Evolutionary conservation across 1,284 basidiomycete genomes (phyloP).

Genomic region (Ustilago trichophora): DNA sequence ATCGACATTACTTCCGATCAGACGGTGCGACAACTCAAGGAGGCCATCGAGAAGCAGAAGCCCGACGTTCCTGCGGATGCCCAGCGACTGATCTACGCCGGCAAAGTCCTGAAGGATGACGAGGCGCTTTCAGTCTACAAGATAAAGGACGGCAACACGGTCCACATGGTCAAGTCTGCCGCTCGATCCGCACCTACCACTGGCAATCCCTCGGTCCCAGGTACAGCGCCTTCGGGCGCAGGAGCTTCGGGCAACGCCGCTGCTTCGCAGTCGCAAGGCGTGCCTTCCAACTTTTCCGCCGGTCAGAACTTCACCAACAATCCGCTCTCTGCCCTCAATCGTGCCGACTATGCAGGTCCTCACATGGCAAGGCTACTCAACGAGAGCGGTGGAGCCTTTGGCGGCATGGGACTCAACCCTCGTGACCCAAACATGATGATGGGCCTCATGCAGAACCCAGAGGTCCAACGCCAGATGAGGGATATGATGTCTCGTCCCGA

Average conservation of each 20-base stretch:
- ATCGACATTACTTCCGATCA: slow-evolving; percentile 49
- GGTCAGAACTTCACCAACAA: slow-evolving; percentile 64
- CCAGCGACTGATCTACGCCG: slow-evolving; percentile 63
- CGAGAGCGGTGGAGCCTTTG: slow-evolving; percentile 56
- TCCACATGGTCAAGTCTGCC: slow-evolving; percentile 64
- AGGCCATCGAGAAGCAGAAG: slow-evolving; percentile 55
- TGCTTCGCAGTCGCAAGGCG: slow-evolving; percentile 53
- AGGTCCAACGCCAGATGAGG: slow-evolving; percentile 61
- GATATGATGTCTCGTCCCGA: slow-evolving; percentile 60
- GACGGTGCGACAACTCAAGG: slow-evolving; percentile 61
- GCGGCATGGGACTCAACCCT: slow-evolving; percentile 61
- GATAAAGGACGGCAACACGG: slow-evolving; percentile 59
- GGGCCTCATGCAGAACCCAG: slow-evolving; percentile 60
- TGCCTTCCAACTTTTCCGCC: slow-evolving; percentile 61
- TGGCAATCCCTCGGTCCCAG: slow-evolving; percentile 42
- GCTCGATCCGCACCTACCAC: slow-evolving; percentile 50
- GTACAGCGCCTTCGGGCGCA: slow-evolving; percentile 27
- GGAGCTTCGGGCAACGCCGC: slow-evolving; percentile 27
- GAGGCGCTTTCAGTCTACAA: slow-evolving; percentile 59
- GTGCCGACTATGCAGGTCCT: slow-evolving; percentile 62
- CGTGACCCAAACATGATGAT: slow-evolving; percentile 64
- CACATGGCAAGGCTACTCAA: slow-evolving; percentile 63
- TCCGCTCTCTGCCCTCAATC: slow-evolving; percentile 60
- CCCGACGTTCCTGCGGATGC: slow-evolving; percentile 60
- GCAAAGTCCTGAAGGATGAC: slow-evolving; percentile 64